Evolutionary conservation across 2,329 filamentous ascomycete genomes (phyloP), one percentile per base, ranked within the genome.

Genomic region (Grosmannia huntii): DNA sequence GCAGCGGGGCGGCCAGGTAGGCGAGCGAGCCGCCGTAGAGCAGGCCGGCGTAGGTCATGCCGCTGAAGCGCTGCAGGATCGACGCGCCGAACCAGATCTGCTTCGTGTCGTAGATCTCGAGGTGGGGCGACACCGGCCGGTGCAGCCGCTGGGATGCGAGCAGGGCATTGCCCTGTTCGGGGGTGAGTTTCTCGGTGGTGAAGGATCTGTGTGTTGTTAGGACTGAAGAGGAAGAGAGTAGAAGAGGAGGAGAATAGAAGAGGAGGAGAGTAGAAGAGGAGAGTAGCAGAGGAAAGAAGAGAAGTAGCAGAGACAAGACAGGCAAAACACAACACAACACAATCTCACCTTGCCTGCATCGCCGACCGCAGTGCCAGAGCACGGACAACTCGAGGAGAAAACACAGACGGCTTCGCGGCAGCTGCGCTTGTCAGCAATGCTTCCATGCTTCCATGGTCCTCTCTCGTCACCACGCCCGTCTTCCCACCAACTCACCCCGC

Each of bases 81-180:
- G 77, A 83, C 65, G 84, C 85, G 65, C 80, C 79, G 72, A 89
- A 85, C 86, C 85, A 96, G 66, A 89, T 94, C 75, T 96, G 87
- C 72, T 89, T 84, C 60, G 86, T 82, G 71, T 83, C 81, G 84
- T 96, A 96, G 81, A 95, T 91, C 68, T 75, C 71, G 62, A 96
- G 82, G 70, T 96, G 90, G 58, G 91, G 91, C 52, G 89, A 81
- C 66, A 96, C 79, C 69, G 91, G 91, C 56, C 91, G 91, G 68
- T 80, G 74, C 58, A 86, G 79, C 67, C 91, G 91, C 78, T 96
- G 91, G 68, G 83, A 76, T 67, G 81, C 85, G 69, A 96, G 89
- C 73, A 95, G 82, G 64, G 80, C 69, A 63, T 80, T 67, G 63
- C 73, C 81, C 61, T 85, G 76, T 57, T 71, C 65, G 57, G 74